Evolutionary conservation across 1,284 basidiomycete species (phyloP), one percentile per base, ranked within the genome.

Genomic region (Xanthoconium separans): DNA sequence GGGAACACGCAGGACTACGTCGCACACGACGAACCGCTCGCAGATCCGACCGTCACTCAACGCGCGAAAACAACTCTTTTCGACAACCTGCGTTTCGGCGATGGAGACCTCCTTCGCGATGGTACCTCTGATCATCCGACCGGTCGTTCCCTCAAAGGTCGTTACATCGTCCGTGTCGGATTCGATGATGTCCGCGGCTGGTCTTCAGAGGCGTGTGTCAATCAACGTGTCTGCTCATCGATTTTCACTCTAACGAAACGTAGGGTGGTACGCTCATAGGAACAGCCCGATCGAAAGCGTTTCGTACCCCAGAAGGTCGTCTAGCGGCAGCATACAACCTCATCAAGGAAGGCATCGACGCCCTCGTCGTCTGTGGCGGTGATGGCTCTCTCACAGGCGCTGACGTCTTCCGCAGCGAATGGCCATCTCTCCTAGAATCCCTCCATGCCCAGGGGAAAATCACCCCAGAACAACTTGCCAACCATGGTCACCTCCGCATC

Each of bases 131-230:
- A 27, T 65, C 79, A 78, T 59, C 33, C 53, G 0, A 37, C 34
- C 10, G 87, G 85, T 11, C 27, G 27, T 27, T 4, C 27, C 27
- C 27, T 27, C 61, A 93, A 90, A 65, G 95, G 95, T 1, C 80
- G 90, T 47, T 95, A 98, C 75, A 98, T 99, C 66, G 89, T 99
- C 44, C 81, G 93, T 56, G 95, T 98, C 4, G 97, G 96, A 6
- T 99, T 96, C 91, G 97, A 99, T 68, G 97, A 99, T 73, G 96
- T 98, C 24, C 80, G 93, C 33, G 93, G 93, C 6, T 99, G 95
- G 93, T 89, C 96, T 66, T 84, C 89, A 42, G 85, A 95, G 79
- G 91, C 87, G 58, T 58, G 80, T 71, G 27, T 27, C 27, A 22
- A 22, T 34, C 20, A 44, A 27, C 24, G 4, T 43, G 7, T 55